Conservation (phyloP, 371 early-diverging fungal genomes). For the Mucor irregularis region DNA sequence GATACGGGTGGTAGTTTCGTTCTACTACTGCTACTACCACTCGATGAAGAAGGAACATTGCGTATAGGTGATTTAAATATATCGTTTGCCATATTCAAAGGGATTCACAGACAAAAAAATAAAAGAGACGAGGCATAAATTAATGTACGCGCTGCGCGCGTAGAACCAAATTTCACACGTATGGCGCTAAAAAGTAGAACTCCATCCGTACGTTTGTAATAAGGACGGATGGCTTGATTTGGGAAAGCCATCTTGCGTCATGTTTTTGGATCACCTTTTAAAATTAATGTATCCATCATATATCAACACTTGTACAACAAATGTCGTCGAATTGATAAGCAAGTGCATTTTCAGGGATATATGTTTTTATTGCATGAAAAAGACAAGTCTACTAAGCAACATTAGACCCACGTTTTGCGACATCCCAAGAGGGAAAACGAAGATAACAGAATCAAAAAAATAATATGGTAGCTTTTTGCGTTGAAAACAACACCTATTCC, state of each 20-base stretch:
- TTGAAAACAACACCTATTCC: slow-evolving; percentile 24
- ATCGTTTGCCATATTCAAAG: background rate
- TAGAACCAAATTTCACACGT: too few species aligned
- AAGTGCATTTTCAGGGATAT: slow-evolving; percentile 34
- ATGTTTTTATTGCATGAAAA: slow-evolving; percentile 40
- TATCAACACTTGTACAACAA: slow-evolving; percentile 14
- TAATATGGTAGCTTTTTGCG: slow-evolving; percentile 25
- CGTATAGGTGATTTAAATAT: slow-evolving; percentile 1
- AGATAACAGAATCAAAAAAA: background rate
- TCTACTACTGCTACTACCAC: background rate
- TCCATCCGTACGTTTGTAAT: too few species aligned
- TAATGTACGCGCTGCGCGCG: too few species aligned
- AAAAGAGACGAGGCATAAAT: background rate
- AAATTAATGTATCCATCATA: slow-evolving; percentile 27
- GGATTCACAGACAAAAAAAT: background rate
- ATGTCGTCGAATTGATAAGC: slow-evolving; percentile 9
- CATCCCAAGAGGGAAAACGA: slow-evolving; percentile 37
- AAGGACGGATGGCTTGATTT: slow-evolving; percentile 28
- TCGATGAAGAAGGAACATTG: background rate
- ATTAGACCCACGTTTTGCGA: slow-evolving; percentile 46
- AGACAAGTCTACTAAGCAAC: slow-evolving; percentile 33
- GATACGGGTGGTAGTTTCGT: background rate
- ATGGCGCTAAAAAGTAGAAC: too few species aligned
- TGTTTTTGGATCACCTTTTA: slow-evolving; percentile 21
- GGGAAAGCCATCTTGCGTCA: slow-evolving; percentile 1